Base-by-base conservation (phyloP, 2,329 filamentous ascomycete genomes). In the Fusarium pseudograminearum region DNA sequence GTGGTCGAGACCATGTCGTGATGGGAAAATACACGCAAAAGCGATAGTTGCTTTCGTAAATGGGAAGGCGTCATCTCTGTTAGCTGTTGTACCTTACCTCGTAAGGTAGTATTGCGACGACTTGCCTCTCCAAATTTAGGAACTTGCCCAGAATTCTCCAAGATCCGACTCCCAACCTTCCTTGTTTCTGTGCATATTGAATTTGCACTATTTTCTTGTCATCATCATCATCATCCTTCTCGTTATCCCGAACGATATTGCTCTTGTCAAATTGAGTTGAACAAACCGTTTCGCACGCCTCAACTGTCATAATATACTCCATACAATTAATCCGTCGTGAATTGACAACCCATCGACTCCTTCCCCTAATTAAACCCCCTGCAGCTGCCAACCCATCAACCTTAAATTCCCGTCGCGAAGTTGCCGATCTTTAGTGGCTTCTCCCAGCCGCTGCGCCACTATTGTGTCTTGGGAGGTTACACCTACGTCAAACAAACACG, bases 401-500 rank as follows among this genome's bases (percentile, higher is more conserved):
- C 68, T 71, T 71, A 71, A 65, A 61, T 65, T 30, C 58, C 40
- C 18, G 28, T 57, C 44, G 30, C 41, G 46, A 67, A 34, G 67
- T 44, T 57, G 61, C 48, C 58, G 68, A 71, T 71, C 68, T 57
- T 54, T 57, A 41, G 64, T 63, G 61, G 57, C 51, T 70, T 59
- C 30, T 69, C 30, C 53, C 20, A 28, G 38, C 31, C 51, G 45
- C 68, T 71, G 68, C 68, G 68, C 68, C 68, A 71, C 68, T 57
- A 50, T 58, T 62, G 46, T 53, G 56, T 66, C 60, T 62, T 52
- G 53, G 53, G 55, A 48, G 67, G 62, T 70, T 57, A 61, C 67
- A 70, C 67, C 53, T 62, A 66, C 68, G 59, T 65, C 64, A 71
- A 70, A 44, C 44, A 57, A 65, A 70, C 65, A 71, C 68, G 68